Evolutionary conservation across 441 rosid species (phyloP).

Genomic region (Viola pubescens): DNA sequence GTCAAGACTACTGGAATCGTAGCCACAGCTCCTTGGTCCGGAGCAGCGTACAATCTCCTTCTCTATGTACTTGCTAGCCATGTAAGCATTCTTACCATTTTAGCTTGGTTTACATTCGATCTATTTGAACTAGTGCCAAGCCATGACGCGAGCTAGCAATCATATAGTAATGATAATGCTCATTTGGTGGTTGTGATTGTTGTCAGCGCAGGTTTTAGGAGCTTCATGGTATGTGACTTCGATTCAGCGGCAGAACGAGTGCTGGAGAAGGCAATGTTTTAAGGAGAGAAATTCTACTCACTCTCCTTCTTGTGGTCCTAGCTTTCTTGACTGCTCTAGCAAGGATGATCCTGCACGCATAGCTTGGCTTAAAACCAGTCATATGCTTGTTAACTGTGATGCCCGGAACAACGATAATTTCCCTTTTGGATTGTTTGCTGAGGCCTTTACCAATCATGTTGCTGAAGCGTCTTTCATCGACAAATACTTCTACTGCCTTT

Average conservation of each 20-base stretch:
- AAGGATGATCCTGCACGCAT: slow-evolving; percentile 41
- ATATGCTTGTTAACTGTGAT: slow-evolving; percentile 47
- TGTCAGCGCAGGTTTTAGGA: slow-evolving; percentile 54
- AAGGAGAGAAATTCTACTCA: slow-evolving; percentile 29
- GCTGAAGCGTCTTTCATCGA: slow-evolving; percentile 41
- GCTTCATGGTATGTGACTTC: slow-evolving; percentile 80
- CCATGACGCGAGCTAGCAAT: not conserved
- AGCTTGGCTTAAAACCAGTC: slow-evolving; percentile 56
- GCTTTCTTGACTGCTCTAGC: slow-evolving; percentile 53
- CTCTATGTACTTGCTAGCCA: slow-evolving; percentile 84
- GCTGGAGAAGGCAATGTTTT: slow-evolving; percentile 51
- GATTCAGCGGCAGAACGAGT: slow-evolving; percentile 52
- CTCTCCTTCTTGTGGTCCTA: slow-evolving; percentile 23
- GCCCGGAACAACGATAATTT: slow-evolving; percentile 39
- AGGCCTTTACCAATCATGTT: slow-evolving; percentile 57
- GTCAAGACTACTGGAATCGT: slow-evolving; percentile 66
- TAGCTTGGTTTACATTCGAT: not conserved
- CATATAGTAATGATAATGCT: not conserved
- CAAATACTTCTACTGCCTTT: slow-evolving; percentile 78
- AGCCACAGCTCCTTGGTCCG: slow-evolving; percentile 87
- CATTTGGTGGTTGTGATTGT: not conserved
- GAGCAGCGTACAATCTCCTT: slow-evolving; percentile 86
- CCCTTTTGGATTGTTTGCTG: slow-evolving; percentile 73
- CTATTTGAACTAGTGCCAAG: not conserved
- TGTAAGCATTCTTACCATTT: slow-evolving; percentile 26